phyloP scores from a whole-genome alignment of 768 basidiomycete species.

The Mycena galericulata region DNA sequence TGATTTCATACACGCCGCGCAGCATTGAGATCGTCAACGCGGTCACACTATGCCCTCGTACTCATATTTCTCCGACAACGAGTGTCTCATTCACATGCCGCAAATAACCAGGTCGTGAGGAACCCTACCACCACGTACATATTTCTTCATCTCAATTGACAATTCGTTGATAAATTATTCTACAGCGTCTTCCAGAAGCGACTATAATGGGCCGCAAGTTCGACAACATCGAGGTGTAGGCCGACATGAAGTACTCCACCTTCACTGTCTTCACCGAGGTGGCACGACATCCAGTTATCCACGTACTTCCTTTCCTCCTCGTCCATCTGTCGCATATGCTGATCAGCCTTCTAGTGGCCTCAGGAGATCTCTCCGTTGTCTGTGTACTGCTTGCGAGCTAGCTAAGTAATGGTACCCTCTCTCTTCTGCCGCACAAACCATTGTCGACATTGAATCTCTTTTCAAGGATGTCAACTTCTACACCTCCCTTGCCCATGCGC shows the following conservation, averaged over 20 bases:
- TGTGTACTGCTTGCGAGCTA: constrained; percentile 77
- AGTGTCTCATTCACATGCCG: no score
- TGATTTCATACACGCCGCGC: no score
- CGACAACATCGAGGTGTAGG: no score
- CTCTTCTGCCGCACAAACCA: constrained; percentile 72
- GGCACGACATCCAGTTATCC: constrained; percentile 64
- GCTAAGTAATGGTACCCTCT: constrained; percentile 78
- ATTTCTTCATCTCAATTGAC: not conserved
- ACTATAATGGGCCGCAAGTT: no score
- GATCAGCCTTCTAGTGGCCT: constrained; percentile 1
- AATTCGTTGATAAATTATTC: constrained; percentile 50
- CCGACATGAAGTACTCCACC: no score
- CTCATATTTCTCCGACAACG: no score
- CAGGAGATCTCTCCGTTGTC: constrained; percentile 58
- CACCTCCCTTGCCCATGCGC: constrained; percentile 75
- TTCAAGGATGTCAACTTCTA: constrained; percentile 80
- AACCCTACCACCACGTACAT: constrained; percentile 77
- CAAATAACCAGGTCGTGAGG: constrained; percentile 82
- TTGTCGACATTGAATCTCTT: constrained; percentile 68
- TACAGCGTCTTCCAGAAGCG: constrained; percentile 68
- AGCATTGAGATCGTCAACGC: no score
- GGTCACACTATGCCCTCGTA: no score
- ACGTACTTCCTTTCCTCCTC: constrained; percentile 49
- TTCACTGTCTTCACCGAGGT: constrained; percentile 56
- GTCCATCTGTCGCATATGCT: not conserved